Percentiles rank a stretch among this genome's conserved stretches.
Evolutionary conservation across 2,329 filamentous ascomycete genomes (phyloP).

Genomic region (Neonectria hederae): DNA sequence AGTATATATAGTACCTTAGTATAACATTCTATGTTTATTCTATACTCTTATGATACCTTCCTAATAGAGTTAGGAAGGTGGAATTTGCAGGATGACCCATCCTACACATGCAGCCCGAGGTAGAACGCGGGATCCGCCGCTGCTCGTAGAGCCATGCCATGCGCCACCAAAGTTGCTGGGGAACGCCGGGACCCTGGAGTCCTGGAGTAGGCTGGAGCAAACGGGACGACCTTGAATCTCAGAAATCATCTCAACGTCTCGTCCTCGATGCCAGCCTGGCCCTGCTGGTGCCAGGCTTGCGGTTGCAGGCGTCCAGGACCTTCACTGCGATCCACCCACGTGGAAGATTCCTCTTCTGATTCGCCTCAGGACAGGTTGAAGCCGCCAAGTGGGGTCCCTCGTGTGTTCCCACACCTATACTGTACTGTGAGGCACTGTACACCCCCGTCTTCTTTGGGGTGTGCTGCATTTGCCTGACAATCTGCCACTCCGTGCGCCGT

Average conservation of each 20-base stretch:
- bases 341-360: constrained; percentile 34
- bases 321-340: constrained; percentile 34
- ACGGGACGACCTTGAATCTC: constrained; percentile 17
- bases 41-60: too few species aligned
- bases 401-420: background rate
- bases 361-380: constrained; percentile 29
- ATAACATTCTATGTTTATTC: too few species aligned
- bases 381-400: constrained; percentile 25
- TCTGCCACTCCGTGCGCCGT: constrained; percentile 24
- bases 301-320: background rate
- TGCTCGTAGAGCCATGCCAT: constrained; percentile 17
- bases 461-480: constrained; percentile 19
- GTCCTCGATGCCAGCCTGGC: constrained; percentile 21
- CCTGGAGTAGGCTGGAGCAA: constrained; percentile 1
- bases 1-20: too few species aligned
- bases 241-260: constrained; percentile 20
- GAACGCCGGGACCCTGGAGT: constrained; percentile 17
- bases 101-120: too few species aligned
- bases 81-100: too few species aligned
- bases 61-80: too few species aligned
- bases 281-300: constrained; percentile 4
- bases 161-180: constrained; percentile 11
- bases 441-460: constrained; percentile 12
- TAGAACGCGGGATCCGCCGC: too few species aligned
- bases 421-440: constrained; percentile 34